phyloP scores from a whole-genome alignment of 208 protist genomes.

The Crithidia mellificae region DNA sequence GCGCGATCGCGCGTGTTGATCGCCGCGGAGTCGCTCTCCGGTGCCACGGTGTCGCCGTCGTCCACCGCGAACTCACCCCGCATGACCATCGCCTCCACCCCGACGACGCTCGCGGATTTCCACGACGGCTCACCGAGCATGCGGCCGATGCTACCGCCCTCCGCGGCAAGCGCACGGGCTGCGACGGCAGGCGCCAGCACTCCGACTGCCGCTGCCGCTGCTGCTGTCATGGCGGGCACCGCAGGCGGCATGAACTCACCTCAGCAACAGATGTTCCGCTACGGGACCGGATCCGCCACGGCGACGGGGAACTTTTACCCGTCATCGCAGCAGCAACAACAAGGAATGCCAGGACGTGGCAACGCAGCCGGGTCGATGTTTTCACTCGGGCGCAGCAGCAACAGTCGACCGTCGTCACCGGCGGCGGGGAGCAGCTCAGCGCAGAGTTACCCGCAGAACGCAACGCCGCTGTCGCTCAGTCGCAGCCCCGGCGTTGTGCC shows the following conservation, averaged over 20 bases:
- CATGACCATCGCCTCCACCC: neutral
- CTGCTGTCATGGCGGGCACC: neutral
- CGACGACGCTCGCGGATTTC: neutral
- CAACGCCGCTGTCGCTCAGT: too few species aligned
- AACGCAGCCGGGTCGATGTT: neutral
- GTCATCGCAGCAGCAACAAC: neutral
- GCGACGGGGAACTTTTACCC: too few species aligned
- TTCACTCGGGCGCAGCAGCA: neutral
- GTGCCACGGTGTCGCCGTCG: neutral
- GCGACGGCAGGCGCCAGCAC: slow-evolving; percentile 2
- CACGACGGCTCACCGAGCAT: neutral
- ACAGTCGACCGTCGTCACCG: neutral
- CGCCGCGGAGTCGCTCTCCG: slow-evolving; percentile 19
- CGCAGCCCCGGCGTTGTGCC: too few species aligned
- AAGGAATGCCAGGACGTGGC: neutral
- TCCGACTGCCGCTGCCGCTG: too few species aligned
- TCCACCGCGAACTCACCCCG: slow-evolving; percentile 4
- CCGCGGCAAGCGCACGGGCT: neutral
- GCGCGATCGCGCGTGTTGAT: slow-evolving; percentile 25
- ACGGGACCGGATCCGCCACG: too few species aligned
- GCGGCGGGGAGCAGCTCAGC: neutral
- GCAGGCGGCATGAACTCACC: too few species aligned
- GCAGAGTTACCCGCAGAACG: too few species aligned
- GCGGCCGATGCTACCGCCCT: slow-evolving; percentile 16
- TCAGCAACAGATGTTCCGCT: too few species aligned